Conservation (phyloP, 495 filamentous ascomycete genomes). For the Evernia prunastri region DNA sequence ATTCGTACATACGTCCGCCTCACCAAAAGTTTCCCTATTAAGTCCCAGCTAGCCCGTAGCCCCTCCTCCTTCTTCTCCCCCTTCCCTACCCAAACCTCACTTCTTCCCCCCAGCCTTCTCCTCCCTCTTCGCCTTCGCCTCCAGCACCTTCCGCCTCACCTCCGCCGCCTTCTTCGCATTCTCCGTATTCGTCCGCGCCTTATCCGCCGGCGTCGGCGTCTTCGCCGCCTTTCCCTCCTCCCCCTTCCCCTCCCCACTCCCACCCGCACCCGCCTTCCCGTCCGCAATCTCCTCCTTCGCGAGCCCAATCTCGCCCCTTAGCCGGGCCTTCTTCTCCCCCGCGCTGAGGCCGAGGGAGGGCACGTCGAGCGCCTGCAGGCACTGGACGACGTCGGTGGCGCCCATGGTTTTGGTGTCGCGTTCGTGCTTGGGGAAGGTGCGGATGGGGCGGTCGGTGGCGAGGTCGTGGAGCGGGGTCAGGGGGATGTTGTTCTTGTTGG, state of each 20-base stretch:
- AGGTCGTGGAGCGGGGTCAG: slow-evolving; percentile 24
- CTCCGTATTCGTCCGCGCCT: slow-evolving; percentile 6
- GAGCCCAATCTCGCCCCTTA: slow-evolving; percentile 20
- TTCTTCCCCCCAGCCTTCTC: neutral
- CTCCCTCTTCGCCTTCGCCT: neutral
- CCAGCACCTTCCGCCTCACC: neutral
- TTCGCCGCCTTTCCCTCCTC: neutral
- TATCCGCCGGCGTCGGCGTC: slow-evolving; percentile 1
- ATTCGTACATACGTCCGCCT: no score
- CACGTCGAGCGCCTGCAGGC: slow-evolving; percentile 21
- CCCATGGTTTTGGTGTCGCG: slow-evolving; percentile 21
- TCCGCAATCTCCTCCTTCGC: slow-evolving; percentile 8
- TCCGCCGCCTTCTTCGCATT: slow-evolving; percentile 2
- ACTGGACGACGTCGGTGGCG: slow-evolving; percentile 15
- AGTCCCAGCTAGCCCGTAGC: neutral
- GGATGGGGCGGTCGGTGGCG: slow-evolving; percentile 20
- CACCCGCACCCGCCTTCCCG: neutral
- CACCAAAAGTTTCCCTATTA: no score
- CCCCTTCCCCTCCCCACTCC: neutral
- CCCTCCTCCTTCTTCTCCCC: neutral
- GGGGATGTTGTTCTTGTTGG: slow-evolving; percentile 11
- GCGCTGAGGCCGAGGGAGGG: slow-evolving; percentile 13
- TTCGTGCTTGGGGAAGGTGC: slow-evolving; percentile 24
- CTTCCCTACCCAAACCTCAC: neutral
- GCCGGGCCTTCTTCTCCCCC: slow-evolving; percentile 21